A percentile compares a stretch with the other conserved stretches of the same genome.
Evolutionary conservation across 1,139 yeast species (phyloP).

Genomic region (Debaryomyces psychrophilus): DNA sequence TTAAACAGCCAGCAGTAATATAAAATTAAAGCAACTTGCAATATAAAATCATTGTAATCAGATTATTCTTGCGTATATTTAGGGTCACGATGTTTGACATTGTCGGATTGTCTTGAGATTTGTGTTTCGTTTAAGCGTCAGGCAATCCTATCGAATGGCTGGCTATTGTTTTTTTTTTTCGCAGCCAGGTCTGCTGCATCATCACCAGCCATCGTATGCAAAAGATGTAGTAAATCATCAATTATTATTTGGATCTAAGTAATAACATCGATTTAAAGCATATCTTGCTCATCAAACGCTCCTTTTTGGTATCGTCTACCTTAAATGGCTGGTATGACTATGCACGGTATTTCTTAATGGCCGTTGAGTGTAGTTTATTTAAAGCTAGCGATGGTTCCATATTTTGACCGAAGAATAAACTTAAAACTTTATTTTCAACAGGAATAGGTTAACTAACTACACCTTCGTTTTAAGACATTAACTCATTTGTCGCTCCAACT

Average conservation of each 20-base stretch:
- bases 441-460: background rate
- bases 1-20: too few species aligned
- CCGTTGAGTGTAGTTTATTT: background rate
- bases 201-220: slow-evolving; percentile 6
- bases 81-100: background rate
- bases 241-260: background rate
- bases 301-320: background rate
- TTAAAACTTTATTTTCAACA: background rate
- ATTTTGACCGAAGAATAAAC: background rate
- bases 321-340: background rate
- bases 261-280: background rate
- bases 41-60: background rate
- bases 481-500: background rate
- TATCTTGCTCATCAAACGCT: background rate
- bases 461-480: background rate
- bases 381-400: background rate
- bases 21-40: background rate
- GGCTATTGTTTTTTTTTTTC: slow-evolving; percentile 6
- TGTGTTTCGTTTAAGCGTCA: background rate
- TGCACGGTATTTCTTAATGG: background rate
- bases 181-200: slow-evolving; percentile 7
- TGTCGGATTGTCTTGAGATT: background rate
- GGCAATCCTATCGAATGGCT: background rate
- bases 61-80: background rate
- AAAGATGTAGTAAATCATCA: background rate